Base-by-base conservation (phyloP, 2,329 filamentous ascomycete genomes). In the Xylariaceae sp. region DNA sequence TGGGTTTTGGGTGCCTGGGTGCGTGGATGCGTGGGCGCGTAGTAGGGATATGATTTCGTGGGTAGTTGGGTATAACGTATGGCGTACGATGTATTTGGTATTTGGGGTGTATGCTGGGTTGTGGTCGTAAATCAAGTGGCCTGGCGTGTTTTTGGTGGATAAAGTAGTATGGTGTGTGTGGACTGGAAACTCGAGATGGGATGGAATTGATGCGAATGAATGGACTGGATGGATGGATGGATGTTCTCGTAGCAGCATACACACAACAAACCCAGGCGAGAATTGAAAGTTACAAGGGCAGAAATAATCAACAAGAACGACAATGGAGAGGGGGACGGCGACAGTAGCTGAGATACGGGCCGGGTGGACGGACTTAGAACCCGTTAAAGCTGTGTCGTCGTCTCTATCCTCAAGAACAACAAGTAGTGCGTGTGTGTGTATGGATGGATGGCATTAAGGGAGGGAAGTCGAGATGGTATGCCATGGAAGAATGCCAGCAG, bases 71-170 rank as follows among this genome's bases (percentile, higher is more conserved):
- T 60, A 41, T 56, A 24, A 28, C 34, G 56, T 47, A 39, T 46
- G 48, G 40, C 6, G 52, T 58, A 46, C 52, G 43, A 24, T 47
- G 39, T 46, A 53, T 41, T 41, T 44, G 36, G 57, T 60, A 57
- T 62, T 54, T 37, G 47, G 51, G 53, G 48, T 49, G 56, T 55
- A 53, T 49, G 59, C 58, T 45, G 37, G 37, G 58, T 52, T 58
- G 61, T 43, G 67, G 68, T 65, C 67, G 65, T 65, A 59, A 45
- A 55, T 61, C 47, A 47, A 55, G 65, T 59, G 67, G 60, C 67
- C 68, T 57, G 62, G 67, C 65, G 67, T 65, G 65, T 48, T 50
- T 45, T 39, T 52, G 46, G 57, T 58, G 50, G 60, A 40, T 2
- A 19, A 50, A 21, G 39, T 24, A 6, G 33, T 33, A 60, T 50